Percentiles rank a stretch among this genome's conserved stretches.
Conservation (phyloP, 345 rosid species). For the Sisymbrium altissimum region DNA sequence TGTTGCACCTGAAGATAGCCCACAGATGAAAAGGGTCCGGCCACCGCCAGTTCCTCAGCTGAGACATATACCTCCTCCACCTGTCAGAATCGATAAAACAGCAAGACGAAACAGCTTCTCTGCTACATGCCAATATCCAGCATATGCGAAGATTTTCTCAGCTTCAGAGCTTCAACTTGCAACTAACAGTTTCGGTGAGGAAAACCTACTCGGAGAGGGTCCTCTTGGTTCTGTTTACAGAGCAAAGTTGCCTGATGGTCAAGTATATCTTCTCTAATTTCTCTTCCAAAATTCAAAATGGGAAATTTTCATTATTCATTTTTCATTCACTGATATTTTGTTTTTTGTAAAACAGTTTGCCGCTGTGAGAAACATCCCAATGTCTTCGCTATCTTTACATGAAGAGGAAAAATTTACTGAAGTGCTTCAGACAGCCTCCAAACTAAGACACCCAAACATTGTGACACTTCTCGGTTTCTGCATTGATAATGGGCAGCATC, state of each 20-base stretch:
- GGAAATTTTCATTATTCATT: neutral
- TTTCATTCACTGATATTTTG: constrained; percentile 14
- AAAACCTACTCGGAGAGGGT: constrained; percentile 73
- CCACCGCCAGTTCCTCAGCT: constrained; percentile 40
- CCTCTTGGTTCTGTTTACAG: constrained; percentile 87
- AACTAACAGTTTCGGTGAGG: constrained; percentile 69
- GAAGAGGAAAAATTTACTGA: constrained; percentile 79
- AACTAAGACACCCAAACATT: constrained; percentile 78
- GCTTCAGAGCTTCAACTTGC: constrained; percentile 73
- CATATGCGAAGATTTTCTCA: constrained; percentile 50
- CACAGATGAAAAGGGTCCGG: constrained; percentile 39
- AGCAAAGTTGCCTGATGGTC: constrained; percentile 72
- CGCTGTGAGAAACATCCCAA: constrained; percentile 70
- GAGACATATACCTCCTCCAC: constrained; percentile 37
- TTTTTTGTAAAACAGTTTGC: constrained; percentile 42
- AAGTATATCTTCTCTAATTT: constrained; percentile 40
- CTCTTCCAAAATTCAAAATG: neutral
- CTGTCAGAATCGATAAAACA: constrained; percentile 36
- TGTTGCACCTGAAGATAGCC: constrained; percentile 47
- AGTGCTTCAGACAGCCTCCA: constrained; percentile 59
- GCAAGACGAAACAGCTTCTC: constrained; percentile 52
- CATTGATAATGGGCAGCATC: constrained; percentile 74
- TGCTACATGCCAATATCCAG: constrained; percentile 41
- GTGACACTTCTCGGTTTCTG: constrained; percentile 78
- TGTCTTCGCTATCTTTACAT: constrained; percentile 59